Evolutionary conservation across 345 rosid species (phyloP).

Genomic region (Eucalyptus regnans): DNA sequence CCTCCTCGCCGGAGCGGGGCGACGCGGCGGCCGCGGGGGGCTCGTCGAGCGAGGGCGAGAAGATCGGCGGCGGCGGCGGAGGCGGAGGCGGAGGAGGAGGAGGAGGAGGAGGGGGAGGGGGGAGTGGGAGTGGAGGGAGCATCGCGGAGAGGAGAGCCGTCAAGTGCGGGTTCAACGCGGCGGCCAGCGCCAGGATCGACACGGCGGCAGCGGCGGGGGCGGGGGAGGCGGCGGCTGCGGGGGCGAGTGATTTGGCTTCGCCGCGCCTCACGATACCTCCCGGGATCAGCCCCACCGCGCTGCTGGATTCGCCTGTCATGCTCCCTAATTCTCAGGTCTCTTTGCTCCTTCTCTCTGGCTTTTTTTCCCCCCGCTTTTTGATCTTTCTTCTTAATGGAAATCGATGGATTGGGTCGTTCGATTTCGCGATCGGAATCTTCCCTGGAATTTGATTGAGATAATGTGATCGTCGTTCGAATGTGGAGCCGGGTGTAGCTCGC

Average conservation of each 20-base stretch:
- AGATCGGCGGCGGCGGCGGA: not conserved
- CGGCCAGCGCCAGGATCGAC: not conserved
- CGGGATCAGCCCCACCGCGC: constrained; percentile 52
- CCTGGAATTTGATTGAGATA: not conserved
- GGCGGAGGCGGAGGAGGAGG: not conserved
- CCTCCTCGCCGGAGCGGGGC: not conserved
- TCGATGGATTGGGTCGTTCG: not conserved
- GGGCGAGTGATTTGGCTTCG: not conserved
- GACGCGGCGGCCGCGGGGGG: not conserved
- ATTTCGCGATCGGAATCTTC: not conserved
- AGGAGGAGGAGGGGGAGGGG: not conserved
- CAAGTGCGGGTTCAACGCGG: constrained; percentile 40
- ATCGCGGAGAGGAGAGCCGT: constrained; percentile 63
- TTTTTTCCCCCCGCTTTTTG: no score
- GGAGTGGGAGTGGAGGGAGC: constrained; percentile 4
- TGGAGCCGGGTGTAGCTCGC: not conserved
- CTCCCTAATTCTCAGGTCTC: constrained; percentile 38
- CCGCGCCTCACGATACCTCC: constrained; percentile 36
- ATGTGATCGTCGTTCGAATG: not conserved
- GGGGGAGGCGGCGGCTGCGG: not conserved
- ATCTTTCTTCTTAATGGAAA: not conserved
- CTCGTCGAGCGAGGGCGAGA: not conserved
- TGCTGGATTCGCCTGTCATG: constrained; percentile 51
- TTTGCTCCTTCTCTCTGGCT: not conserved
- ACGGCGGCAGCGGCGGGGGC: not conserved